A percentile compares a stretch with the other conserved stretches of the same genome.
Conservation (phyloP, 176 grass and related monocot species). For the Zea luxurians region DNA sequence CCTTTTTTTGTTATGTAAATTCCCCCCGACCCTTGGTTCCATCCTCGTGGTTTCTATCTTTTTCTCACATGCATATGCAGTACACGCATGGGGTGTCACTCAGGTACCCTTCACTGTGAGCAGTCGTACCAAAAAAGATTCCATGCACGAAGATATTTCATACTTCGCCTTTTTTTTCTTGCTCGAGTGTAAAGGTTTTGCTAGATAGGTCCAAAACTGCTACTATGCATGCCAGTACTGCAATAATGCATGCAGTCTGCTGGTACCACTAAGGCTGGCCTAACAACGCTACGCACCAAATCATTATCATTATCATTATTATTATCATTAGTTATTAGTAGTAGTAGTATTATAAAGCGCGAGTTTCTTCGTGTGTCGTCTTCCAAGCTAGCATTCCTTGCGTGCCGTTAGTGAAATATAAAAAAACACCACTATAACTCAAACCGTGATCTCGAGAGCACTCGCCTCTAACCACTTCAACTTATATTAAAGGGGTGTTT, state of each 20-base stretch:
- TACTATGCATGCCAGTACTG: neutral
- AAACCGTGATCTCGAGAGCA: too few species aligned
- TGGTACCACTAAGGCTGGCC: neutral
- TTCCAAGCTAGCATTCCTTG: too few species aligned
- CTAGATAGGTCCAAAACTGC: neutral
- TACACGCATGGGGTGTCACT: neutral
- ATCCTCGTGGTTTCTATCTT: neutral
- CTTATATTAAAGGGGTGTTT: too few species aligned
- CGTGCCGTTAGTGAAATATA: too few species aligned
- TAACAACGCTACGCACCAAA: too few species aligned
- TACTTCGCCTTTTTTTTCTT: neutral
- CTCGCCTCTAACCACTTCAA: too few species aligned
- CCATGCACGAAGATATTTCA: neutral
- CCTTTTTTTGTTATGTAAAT: neutral
- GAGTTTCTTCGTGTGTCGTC: too few species aligned
- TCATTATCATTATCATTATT: too few species aligned
- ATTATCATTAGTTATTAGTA: too few species aligned
- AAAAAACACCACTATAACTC: too few species aligned
- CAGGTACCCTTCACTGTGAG: neutral
- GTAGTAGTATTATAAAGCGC: too few species aligned
- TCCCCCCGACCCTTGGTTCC: too few species aligned
- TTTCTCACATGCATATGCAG: slow-evolving; percentile 1
- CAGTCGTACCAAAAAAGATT: slow-evolving; percentile 31
- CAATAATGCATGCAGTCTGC: neutral
- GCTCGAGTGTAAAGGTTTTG: neutral